Evolutionary conservation across 176 grass and related monocot species (phyloP), one percentile per base, ranked within the genome.

Genomic region (Bonia amplexicaulis): DNA sequence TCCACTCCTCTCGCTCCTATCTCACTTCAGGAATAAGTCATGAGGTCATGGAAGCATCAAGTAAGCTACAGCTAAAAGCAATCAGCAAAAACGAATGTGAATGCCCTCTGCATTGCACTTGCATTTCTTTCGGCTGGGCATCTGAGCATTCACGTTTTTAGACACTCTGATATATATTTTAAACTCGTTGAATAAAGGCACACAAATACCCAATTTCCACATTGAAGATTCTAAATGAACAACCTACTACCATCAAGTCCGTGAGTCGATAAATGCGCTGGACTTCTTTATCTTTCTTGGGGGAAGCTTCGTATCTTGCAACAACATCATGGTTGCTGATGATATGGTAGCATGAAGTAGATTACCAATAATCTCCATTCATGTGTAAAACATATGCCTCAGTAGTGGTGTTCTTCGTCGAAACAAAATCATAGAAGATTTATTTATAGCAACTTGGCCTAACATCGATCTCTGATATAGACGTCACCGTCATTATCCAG

Each of bases 241-340:
- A 57, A n/a, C 0, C 0, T n/a, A 2, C 7, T 9, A 10, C 54
- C 7, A 10, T n/a, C 7, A 3, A 58, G 53, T 9, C 0, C 6
- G 8, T 22, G 6, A 58, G 20, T n/a, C 0, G 8, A n/a, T n/a
- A 2, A 58, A 58, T 57, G 7, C 4, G 1, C 1, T 58, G 2
- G 20, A n/a, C 1, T n/a, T n/a, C 8, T 9, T 4, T n/a, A 10
- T 9, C 20, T 57, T 9, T 0, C 2, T n/a, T 0, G 8, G 0
- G 2, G 2, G 7, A n/a, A 20, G 22, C 20, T 57, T 2, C 0
- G 0, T 20, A 57, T 55, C 22, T 22, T 57, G 2, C 2, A 57
- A 57, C 19, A 20, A 57, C 1, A 0, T 22, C 53, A 9, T 57
- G 2, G 19, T 22, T 22, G 7, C 53, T 8, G 2, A 9, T 8